A percentile compares a stretch with the other conserved stretches of the same genome.
These are phyloP conservation scores for Kandelia obovata DNA, from an alignment of 345 rosid genomes.

Conservation along the genomic window DNA sequence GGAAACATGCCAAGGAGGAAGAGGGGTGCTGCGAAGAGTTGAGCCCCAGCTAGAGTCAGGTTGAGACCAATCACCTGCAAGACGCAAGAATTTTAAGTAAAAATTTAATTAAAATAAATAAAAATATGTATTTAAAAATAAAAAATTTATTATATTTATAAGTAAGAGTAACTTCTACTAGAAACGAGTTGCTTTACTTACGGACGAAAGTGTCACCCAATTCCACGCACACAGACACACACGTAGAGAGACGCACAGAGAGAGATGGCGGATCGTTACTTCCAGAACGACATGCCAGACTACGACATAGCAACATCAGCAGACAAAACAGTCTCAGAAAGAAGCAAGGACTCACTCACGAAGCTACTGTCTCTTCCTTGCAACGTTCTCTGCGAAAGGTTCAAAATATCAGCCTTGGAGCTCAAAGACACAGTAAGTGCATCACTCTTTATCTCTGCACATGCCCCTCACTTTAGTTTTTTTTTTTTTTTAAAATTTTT, in stretches of 20 bases:
- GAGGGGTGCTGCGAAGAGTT: too few species aligned
- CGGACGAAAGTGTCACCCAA: too few species aligned
- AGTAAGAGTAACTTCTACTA: too few species aligned
- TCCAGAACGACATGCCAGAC: conserved; percentile 22
- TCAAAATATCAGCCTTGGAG: conserved; percentile 37
- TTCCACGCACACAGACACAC: too few species aligned
- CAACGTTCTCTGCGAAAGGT: conserved; percentile 30
- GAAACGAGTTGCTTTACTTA: too few species aligned
- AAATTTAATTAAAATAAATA: too few species aligned
- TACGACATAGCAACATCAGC: background rate
- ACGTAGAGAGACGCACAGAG: background rate
- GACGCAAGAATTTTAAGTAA: too few species aligned
- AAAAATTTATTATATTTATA: too few species aligned
- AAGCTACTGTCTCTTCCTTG: conserved; percentile 42
- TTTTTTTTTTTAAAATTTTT: background rate
- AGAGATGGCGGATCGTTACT: conserved; percentile 28
- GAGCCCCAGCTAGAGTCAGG: too few species aligned
- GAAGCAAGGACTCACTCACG: conserved; percentile 9
- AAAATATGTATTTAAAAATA: too few species aligned
- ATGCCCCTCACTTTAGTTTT: background rate
- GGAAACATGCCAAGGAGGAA: too few species aligned
- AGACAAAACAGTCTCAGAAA: background rate
- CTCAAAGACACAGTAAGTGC: conserved; percentile 48
- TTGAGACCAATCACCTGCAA: too few species aligned
- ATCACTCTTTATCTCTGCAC: background rate